Conservation (phyloP, 2,329 filamentous ascomycete genomes). For the Clarireedia hainanense region DNA sequence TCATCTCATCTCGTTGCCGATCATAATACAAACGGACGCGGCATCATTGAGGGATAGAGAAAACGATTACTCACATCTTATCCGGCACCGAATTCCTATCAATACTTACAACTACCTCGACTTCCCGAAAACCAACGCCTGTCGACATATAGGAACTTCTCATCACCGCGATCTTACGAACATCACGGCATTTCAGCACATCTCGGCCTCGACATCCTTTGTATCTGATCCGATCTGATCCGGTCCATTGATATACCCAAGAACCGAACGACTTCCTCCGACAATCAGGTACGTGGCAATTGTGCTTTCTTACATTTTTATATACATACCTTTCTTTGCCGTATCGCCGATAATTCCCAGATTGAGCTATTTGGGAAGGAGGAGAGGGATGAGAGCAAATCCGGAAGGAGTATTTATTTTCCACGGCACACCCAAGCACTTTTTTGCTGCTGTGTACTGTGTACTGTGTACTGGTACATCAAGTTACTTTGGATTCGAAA, state of each 20-base stretch:
- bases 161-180: too few species aligned
- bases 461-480: not conserved
- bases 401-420: not conserved
- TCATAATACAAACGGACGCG: not conserved
- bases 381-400: not conserved
- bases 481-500: not conserved
- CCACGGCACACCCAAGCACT: not conserved
- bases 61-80: too few species aligned
- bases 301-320: not conserved
- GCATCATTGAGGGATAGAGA: too few species aligned
- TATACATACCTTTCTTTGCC: not conserved
- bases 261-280: too few species aligned
- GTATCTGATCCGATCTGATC: not conserved
- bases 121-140: too few species aligned
- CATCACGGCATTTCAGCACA: too few species aligned
- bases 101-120: too few species aligned
- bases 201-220: not conserved
- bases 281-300: not conserved
- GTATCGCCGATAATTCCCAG: not conserved
- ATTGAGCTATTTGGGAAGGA: not conserved
- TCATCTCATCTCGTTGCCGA: not conserved
- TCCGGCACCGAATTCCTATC: too few species aligned
- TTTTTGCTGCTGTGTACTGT: not conserved
- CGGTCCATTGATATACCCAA: not conserved
- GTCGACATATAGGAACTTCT: too few species aligned